phyloP scores from a whole-genome alignment of 2,329 filamentous ascomycete genomes.

The Paraphoma sp. region DNA sequence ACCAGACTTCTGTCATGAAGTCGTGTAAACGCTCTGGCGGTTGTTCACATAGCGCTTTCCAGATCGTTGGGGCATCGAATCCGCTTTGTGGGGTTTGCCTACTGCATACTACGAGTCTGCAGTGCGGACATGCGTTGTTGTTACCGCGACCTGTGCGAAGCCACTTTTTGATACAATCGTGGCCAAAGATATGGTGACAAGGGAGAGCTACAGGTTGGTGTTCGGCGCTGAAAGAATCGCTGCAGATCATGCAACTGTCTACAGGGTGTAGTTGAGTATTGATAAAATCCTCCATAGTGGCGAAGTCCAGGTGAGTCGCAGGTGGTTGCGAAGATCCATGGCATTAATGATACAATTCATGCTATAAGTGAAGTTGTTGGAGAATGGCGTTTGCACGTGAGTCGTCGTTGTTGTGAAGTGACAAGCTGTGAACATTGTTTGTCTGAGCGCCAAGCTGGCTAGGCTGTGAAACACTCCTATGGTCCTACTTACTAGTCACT shows the following conservation, averaged over 20 bases:
- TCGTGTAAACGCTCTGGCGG: constrained; percentile 21
- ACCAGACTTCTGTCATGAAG: constrained; percentile 30
- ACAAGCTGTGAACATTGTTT: constrained; percentile 4
- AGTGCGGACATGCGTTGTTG: constrained; percentile 35
- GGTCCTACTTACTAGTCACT: no score
- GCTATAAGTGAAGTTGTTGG: neutral
- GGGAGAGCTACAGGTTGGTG: constrained; percentile 38
- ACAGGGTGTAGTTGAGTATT: constrained; percentile 30
- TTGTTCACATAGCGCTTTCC: constrained; percentile 34
- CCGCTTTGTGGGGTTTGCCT: constrained; percentile 7
- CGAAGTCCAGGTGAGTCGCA: neutral
- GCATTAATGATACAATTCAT: neutral
- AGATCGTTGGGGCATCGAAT: constrained; percentile 32
- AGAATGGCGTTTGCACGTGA: constrained; percentile 9
- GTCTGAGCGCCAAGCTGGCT: neutral
- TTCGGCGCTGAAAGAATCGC: constrained; percentile 27
- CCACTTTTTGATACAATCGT: constrained; percentile 39
- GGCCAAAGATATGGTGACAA: constrained; percentile 42
- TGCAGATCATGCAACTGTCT: constrained; percentile 37
- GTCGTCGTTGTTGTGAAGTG: constrained; percentile 6
- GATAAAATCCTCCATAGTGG: constrained; percentile 35
- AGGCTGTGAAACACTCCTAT: neutral
- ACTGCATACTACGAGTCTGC: constrained; percentile 28
- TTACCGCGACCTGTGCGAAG: constrained; percentile 29
- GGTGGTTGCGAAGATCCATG: neutral